Evolutionary conservation across 805 yeast species (phyloP), one percentile per base, ranked within the genome.

Genomic region (Kluyveromyces lactis): DNA sequence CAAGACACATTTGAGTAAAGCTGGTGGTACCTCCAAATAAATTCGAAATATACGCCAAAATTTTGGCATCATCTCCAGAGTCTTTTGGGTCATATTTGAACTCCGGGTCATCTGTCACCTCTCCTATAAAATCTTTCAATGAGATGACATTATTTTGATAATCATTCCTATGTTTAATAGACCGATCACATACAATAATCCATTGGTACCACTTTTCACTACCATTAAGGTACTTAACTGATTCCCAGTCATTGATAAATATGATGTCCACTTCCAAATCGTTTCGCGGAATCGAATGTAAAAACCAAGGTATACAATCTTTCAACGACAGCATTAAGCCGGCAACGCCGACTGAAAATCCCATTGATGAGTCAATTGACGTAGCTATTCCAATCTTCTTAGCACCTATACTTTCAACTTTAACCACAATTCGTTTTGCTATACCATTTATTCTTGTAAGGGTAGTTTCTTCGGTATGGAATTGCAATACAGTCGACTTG

Each of bases 1-100:
- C 71, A 30, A 77, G 53, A 45, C 74, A 73, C 42, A 69, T 61
- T 41, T 76, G 80, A 4, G 75, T 68, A 48, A 70, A 76, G 10
- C 60, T 48, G 1, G 62, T 56, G 1, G 62, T 50, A 9, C 48
- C 47, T 12, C 52, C 45, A 26, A 38, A 41, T 9, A 49, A 44
- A 1, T 58, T 50, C 4, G 55, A 44, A 10, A 46, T 48, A 18
- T 60, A 44, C 11, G 53, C 49, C n/a, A 66, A 53, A 4, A 58
- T 32, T 9, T 69, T 68, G 24, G 56, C 51, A 18, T 68, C 67
- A 31, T 63, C 58, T 3, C 67, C 46, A 35, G 52, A 46, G 50
- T 64, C 60, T 33, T 44, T 43, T 15, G 56, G 52, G 36, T 41
- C 40, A 36, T 66, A 66, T 13, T 52, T 51, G 47, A 56, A 64